Evolutionary conservation across 2,329 filamentous ascomycete genomes (phyloP).

Genomic region (Pleomassaria siparia): DNA sequence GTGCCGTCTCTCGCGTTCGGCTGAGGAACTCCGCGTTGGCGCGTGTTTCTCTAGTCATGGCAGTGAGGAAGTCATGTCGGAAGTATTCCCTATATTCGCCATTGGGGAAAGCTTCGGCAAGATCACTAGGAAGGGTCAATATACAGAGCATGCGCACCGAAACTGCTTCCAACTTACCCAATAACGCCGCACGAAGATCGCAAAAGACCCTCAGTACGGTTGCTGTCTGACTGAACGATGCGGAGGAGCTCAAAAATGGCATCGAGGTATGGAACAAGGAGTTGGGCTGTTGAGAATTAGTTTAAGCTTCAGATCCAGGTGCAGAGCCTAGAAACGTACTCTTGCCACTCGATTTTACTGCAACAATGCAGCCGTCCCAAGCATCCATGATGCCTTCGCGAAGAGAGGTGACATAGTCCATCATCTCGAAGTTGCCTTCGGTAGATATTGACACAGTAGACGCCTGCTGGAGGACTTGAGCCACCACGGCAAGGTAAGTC

Average conservation of each 20-base stretch:
- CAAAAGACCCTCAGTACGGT: constrained; percentile 89
- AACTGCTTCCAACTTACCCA: constrained; percentile 61
- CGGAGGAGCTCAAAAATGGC: constrained; percentile 86
- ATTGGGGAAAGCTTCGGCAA: constrained; percentile 89
- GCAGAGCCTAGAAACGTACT: constrained; percentile 53
- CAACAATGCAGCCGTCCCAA: constrained; percentile 94
- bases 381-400: constrained; percentile 99
- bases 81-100: constrained; percentile 84
- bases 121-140: constrained; percentile 66
- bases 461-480: constrained; percentile 90
- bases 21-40: constrained; percentile 81
- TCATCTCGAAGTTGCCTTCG: constrained; percentile 90
- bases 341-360: constrained; percentile 82
- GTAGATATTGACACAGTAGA: constrained; percentile 75
- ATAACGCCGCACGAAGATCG: constrained; percentile 96
- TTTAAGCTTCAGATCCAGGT: neutral
- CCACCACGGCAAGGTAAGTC: constrained; percentile 88
- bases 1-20: constrained; percentile 89
- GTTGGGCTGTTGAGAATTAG: constrained; percentile 57
- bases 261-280: constrained; percentile 75
- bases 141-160: neutral
- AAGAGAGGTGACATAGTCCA: constrained; percentile 92
- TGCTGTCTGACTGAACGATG: constrained; percentile 76
- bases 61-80: constrained; percentile 86
- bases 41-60: constrained; percentile 89